A percentile compares a stretch with the other conserved stretches of the same genome.
Evolutionary conservation across 768 basidiomycete genomes (phyloP).

Genomic region (Pleurotus citrinopileatus): DNA sequence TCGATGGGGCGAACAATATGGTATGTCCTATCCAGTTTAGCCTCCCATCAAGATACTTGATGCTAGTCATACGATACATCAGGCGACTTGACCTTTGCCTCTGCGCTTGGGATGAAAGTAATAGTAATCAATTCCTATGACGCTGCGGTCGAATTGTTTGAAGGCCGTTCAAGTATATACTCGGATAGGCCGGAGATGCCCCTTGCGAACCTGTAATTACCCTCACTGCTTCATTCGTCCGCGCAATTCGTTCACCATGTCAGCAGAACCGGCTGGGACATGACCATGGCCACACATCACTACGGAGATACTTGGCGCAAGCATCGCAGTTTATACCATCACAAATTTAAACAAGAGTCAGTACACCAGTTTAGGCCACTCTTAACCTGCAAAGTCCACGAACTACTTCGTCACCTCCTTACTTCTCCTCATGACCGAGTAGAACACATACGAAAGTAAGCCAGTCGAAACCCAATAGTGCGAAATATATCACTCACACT

Average conservation of each 20-base stretch:
- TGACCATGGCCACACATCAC: constrained; percentile 5
- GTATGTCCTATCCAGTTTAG: constrained; percentile 9
- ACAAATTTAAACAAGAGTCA: constrained; percentile 9
- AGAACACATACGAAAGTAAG: constrained; percentile 27
- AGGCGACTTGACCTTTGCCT: background rate
- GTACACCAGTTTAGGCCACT: constrained; percentile 14
- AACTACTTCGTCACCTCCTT: constrained; percentile 27
- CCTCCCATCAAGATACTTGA: background rate
- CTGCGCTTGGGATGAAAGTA: background rate
- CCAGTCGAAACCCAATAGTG: no score
- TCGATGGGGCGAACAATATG: constrained; percentile 29
- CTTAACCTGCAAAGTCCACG: constrained; percentile 22
- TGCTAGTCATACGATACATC: background rate
- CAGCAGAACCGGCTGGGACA: constrained; percentile 6
- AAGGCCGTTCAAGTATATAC: constrained; percentile 3
- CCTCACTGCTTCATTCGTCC: background rate
- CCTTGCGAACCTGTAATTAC: background rate
- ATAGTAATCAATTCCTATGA: constrained; percentile 2
- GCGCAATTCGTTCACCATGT: background rate
- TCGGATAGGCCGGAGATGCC: constrained; percentile 6
- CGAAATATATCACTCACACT: no score
- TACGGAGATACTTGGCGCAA: constrained; percentile 7
- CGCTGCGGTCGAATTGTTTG: background rate
- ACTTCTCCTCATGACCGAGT: constrained; percentile 19
- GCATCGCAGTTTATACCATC: background rate